Conservation (phyloP, 306 rosid species). For the Cercis canadensis region DNA sequence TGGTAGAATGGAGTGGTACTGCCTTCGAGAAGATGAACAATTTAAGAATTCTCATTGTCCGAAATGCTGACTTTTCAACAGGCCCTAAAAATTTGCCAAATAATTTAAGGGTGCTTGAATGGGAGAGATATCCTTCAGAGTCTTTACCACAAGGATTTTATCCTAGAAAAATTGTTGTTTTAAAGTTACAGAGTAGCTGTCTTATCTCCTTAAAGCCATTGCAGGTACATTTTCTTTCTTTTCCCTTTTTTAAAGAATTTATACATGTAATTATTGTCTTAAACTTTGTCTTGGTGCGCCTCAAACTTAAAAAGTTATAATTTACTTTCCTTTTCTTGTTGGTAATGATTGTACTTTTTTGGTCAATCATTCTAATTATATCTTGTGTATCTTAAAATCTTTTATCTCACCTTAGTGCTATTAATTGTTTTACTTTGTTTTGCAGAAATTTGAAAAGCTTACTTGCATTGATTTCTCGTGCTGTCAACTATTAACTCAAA, state of each 20-base stretch:
- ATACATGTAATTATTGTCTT: no score
- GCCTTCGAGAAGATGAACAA: conserved; percentile 13
- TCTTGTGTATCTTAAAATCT: not conserved
- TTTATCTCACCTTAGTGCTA: not conserved
- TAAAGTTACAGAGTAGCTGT: not conserved
- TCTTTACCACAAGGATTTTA: not conserved
- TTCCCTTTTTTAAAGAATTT: not conserved
- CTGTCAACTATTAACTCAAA: conserved; percentile 1
- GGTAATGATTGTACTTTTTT: not conserved
- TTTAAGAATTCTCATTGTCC: conserved; percentile 2
- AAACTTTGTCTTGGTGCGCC: no score
- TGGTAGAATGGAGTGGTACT: not conserved
- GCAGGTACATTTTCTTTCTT: not conserved
- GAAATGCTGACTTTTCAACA: not conserved
- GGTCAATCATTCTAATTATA: no score
- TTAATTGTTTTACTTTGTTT: not conserved
- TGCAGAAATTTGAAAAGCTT: conserved; percentile 16
- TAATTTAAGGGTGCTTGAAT: not conserved
- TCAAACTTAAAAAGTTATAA: no score
- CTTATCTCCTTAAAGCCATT: not conserved
- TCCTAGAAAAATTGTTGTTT: not conserved
- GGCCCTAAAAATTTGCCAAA: not conserved
- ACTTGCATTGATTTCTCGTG: not conserved
- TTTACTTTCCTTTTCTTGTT: no score
- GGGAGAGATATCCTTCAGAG: not conserved